Base-by-base conservation (phyloP, 73 alveolate genomes). In the Paramecium caudatum region DNA sequence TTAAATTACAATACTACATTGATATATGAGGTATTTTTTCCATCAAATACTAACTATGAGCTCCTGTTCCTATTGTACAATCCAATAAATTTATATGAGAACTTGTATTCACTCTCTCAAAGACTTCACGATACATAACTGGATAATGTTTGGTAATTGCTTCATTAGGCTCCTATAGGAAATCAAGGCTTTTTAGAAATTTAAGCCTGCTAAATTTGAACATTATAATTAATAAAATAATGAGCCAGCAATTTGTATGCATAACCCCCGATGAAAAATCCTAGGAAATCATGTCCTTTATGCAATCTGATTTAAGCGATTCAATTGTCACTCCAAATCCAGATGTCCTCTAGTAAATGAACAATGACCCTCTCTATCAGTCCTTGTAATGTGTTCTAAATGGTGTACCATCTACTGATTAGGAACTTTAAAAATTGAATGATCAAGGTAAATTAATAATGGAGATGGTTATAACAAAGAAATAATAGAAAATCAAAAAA, bases 61-160 rank as follows among this genome's bases (percentile, higher is more conserved):
- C 88, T 2, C 88, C 88, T 2, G 88, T 74, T 10, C 88, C 88
- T 8, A 41, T 12, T 41, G 88, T 74, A 47, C 88, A 74, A 74
- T 74, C 88, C 15, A 36, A 32, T 68, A 74, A 41, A 74, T 74
- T 47, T 3, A 27, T 27, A 41, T 12, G 16, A 19, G 7, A 13
- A 19, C 32, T 74, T 6, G 12, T 10, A 5, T 25, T 33, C 83
- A 74, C 68, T 21, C 68, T 74, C 33, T 74, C 62, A 41, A 37
- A 37, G 6, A 74, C 55, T 45, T 74, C 88, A 16, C 47, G 32
- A 13, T 74, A 47, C 88, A 74, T 74, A 19, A 36, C 62, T 74
- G 88, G 88, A 43, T 74, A 74, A 45, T 74, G 88, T 12, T 74
- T 36, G 33, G 19, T 37, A 5, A 74, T 7, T 74, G 43, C 17